Evolutionary conservation across 768 basidiomycete species (phyloP).

Genomic region (Suillus ampliporus): DNA sequence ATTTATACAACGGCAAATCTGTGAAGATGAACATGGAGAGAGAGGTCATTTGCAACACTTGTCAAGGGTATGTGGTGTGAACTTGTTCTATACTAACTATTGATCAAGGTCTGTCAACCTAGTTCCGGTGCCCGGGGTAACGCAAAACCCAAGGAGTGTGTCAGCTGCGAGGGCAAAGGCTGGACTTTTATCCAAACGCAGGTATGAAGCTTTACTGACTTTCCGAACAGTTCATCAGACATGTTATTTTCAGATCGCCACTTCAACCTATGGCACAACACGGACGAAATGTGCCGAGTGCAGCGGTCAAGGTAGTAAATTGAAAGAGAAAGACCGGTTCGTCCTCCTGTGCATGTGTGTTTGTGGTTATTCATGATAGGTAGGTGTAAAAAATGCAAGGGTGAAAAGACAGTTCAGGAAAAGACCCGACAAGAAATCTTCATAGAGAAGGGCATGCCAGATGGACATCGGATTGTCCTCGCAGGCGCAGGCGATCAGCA

Average conservation of each 20-base stretch:
- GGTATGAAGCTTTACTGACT: constrained; percentile 34
- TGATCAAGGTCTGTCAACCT: constrained; percentile 16
- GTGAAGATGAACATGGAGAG: constrained; percentile 91
- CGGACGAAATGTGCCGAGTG: constrained; percentile 72
- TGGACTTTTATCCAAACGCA: constrained; percentile 66
- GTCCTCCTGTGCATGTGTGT: constrained; percentile 21
- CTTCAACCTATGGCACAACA: constrained; percentile 53
- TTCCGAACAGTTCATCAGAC: not conserved
- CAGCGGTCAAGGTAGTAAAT: constrained; percentile 66
- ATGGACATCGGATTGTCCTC: constrained; percentile 85
- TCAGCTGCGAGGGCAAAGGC: constrained; percentile 84
- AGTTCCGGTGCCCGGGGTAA: constrained; percentile 84
- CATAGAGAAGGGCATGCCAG: constrained; percentile 85
- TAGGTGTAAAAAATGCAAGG: constrained; percentile 97
- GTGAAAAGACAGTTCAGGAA: constrained; percentile 80
- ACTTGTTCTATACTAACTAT: constrained; percentile 9
- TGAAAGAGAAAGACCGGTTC: constrained; percentile 86
- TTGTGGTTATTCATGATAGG: constrained; percentile 13
- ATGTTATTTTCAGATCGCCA: constrained; percentile 42
- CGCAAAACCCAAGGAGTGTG: constrained; percentile 86
- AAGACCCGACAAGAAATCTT: constrained; percentile 89
- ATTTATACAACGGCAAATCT: constrained; percentile 89
- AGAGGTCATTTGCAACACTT: constrained; percentile 75
- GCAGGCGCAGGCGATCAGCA: constrained; percentile 92
- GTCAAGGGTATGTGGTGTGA: constrained; percentile 68